Evolutionary conservation across 345 rosid species (phyloP).

Genomic region (Salix udensis): DNA sequence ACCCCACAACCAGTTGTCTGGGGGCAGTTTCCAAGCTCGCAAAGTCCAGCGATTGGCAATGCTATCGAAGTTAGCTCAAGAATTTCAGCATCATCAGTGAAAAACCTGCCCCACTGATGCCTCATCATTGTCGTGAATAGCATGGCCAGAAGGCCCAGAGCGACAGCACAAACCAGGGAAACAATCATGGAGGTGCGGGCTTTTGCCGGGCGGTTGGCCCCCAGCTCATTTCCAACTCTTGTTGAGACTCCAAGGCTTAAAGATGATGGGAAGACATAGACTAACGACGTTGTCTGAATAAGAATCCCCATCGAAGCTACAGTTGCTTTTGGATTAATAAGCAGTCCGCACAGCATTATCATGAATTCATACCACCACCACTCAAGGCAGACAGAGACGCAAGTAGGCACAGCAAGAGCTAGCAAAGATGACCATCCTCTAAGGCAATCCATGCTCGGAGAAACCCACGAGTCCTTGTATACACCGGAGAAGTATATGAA

Average conservation of each 20-base stretch:
- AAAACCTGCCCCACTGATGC: conserved; percentile 77
- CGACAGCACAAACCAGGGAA: conserved; percentile 54
- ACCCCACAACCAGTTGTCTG: conserved; percentile 96
- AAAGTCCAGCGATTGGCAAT: conserved; percentile 81
- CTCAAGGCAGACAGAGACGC: conserved; percentile 88
- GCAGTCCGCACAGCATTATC: conserved; percentile 85
- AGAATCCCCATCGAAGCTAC: conserved; percentile 95
- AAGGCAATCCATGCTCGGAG: conserved; percentile 67
- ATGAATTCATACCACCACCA: conserved; percentile 99
- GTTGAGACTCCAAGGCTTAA: conserved; percentile 89
- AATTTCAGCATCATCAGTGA: conserved; percentile 63
- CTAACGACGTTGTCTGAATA: conserved; percentile 81
- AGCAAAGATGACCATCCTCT: conserved; percentile 85
- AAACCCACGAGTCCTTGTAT: conserved; percentile 74
- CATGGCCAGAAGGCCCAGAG: conserved; percentile 70
- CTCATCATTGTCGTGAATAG: conserved; percentile 65
- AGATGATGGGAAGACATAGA: conserved; percentile 90
- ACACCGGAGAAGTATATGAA: conserved; percentile 70
- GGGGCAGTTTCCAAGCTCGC: conserved; percentile 97
- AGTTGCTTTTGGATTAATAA: conserved; percentile 77
- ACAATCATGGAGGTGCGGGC: conserved; percentile 79
- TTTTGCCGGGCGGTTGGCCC: conserved; percentile 71
- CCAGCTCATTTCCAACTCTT: conserved; percentile 84
- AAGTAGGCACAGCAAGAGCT: conserved; percentile 81
- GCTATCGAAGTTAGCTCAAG: conserved; percentile 71